Evolutionary conservation across 768 basidiomycete genomes (phyloP).

Genomic region (Amanita molliuscula): DNA sequence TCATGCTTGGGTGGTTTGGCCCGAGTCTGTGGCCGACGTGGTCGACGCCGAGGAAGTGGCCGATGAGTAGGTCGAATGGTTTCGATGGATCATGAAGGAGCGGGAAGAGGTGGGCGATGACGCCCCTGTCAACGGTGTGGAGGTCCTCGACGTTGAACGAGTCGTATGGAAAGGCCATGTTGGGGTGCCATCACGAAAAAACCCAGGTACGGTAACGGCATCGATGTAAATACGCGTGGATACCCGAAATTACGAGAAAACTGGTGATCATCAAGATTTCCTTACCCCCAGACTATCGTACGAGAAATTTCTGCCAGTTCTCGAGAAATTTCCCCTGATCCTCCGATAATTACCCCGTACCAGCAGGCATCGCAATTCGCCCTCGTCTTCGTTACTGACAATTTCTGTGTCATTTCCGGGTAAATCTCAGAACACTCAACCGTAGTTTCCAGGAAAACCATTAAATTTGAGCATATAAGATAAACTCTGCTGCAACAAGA

Average conservation of each 20-base stretch:
- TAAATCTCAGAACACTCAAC: neutral
- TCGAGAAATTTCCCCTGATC: neutral
- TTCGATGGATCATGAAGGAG: constrained; percentile 43
- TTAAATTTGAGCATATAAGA: neutral
- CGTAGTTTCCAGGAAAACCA: neutral
- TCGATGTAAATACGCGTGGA: neutral
- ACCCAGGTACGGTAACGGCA: neutral
- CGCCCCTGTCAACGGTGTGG: constrained; percentile 90
- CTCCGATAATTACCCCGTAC: neutral
- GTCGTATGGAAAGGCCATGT: constrained; percentile 80
- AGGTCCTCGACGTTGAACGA: constrained; percentile 99
- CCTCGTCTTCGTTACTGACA: neutral
- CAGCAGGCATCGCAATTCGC: neutral
- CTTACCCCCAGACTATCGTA: neutral
- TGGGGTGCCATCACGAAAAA: constrained; percentile 21
- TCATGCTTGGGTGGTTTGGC: constrained; percentile 81
- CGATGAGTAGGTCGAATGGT: constrained; percentile 82
- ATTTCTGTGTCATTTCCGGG: neutral
- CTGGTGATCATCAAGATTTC: neutral
- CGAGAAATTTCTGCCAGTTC: neutral
- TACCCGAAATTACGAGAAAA: neutral
- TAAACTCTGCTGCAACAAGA: neutral
- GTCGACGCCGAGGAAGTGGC: constrained; percentile 92
- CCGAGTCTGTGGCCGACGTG: constrained; percentile 95
- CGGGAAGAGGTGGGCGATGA: constrained; percentile 75